phyloP scores from a whole-genome alignment of 768 basidiomycete species.

The Rhodosporidiobolus sp. region DNA sequence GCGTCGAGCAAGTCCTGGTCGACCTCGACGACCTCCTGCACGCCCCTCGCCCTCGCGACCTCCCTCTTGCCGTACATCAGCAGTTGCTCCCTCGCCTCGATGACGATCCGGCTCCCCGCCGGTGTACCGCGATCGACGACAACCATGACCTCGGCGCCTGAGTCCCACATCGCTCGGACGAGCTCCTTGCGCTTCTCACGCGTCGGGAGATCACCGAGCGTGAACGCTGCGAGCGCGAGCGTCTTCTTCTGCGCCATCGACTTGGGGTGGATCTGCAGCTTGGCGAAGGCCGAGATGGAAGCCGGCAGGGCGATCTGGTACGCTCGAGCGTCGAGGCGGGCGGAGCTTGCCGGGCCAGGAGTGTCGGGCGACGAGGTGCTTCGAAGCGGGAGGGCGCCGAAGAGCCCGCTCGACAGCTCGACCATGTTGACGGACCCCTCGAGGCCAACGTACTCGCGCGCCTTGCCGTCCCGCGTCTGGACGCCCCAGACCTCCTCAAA shows the following conservation, averaged over 20 bases:
- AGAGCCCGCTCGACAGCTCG: slow-evolving; percentile 36
- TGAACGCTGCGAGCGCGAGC: slow-evolving; percentile 81
- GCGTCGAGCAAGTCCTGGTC: slow-evolving; percentile 49
- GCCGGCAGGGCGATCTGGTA: slow-evolving; percentile 35
- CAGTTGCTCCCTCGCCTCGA: slow-evolving; percentile 72
- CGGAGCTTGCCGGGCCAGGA: slow-evolving; percentile 6
- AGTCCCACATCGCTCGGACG: slow-evolving; percentile 84
- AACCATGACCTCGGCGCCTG: slow-evolving; percentile 79
- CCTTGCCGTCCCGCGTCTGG: slow-evolving; percentile 3
- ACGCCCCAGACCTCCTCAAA: slow-evolving; percentile 54
- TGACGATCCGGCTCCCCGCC: slow-evolving; percentile 70
- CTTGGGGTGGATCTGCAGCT: slow-evolving; percentile 43
- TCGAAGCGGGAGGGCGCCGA: slow-evolving; percentile 37
- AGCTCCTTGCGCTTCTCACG: slow-evolving; percentile 62
- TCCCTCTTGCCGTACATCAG: slow-evolving; percentile 48
- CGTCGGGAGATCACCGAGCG: slow-evolving; percentile 69
- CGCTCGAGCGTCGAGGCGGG: slow-evolving; percentile 21
- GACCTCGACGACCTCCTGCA: slow-evolving; percentile 39
- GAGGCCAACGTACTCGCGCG: slow-evolving; percentile 61
- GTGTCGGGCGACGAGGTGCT: slow-evolving; percentile 15
- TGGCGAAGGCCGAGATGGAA: slow-evolving; percentile 60
- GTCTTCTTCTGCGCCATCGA: slow-evolving; percentile 44
- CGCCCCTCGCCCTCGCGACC: slow-evolving; percentile 5
- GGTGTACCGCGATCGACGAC: slow-evolving; percentile 79
- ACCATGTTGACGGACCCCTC: slow-evolving; percentile 55